A percentile compares a stretch with the other conserved stretches of the same genome.
These are phyloP conservation scores for Triticum turgidum DNA, from an alignment of 176 grass and related monocot species.

Conservation along the genomic window DNA sequence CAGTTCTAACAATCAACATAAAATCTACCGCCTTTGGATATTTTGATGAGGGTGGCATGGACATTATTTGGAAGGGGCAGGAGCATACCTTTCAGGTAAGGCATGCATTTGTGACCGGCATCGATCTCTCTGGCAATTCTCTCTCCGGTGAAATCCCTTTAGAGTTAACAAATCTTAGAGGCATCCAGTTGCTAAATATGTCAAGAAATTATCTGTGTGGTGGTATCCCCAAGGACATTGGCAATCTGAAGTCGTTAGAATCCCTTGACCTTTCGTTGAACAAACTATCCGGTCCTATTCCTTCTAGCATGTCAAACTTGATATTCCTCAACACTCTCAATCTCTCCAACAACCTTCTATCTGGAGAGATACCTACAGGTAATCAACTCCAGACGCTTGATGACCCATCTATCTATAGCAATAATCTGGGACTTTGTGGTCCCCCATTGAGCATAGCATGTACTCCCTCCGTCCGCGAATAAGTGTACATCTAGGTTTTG, in stretches of 20 bases:
- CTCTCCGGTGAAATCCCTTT: conserved; percentile 1
- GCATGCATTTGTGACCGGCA: neutral
- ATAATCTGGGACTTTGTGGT: neutral
- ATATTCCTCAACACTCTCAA: neutral
- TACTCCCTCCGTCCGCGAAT: too few relatives aligned
- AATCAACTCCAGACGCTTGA: neutral
- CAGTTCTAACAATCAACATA: neutral
- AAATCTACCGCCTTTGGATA: too few relatives aligned
- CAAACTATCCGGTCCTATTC: neutral
- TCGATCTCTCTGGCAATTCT: neutral
- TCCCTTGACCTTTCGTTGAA: conserved; percentile 12
- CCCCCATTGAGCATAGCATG: neutral
- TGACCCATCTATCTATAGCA: neutral
- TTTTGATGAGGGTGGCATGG: neutral
- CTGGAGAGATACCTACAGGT: neutral
- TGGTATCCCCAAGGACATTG: neutral
- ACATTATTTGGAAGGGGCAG: neutral
- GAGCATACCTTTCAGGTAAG: neutral
- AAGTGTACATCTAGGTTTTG: too few relatives aligned
- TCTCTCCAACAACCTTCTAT: neutral
- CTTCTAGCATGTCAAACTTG: neutral
- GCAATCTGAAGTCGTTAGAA: neutral
- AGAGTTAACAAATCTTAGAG: neutral
- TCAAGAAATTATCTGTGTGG: conserved; percentile 3
- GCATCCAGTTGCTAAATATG: neutral